Conservation (phyloP, 208 protist genomes). For the Leishmania aethiopica region DNA sequence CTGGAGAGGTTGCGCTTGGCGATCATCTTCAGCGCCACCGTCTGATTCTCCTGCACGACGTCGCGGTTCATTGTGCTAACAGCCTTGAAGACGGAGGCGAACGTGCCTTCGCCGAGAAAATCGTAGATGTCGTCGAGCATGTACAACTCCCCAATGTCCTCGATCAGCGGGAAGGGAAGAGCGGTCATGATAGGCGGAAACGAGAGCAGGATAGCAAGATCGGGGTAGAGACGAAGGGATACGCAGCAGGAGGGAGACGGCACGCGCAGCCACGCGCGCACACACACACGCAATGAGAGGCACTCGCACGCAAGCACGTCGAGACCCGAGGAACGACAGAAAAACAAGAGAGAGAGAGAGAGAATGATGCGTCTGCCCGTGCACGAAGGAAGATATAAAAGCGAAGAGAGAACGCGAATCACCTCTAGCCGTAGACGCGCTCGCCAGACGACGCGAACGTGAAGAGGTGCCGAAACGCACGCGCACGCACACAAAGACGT, state of each 20-base stretch:
- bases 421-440: neutral
- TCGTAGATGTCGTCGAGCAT: slow-evolving; percentile 82
- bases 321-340: no score
- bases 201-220: neutral
- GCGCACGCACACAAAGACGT: neutral
- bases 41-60: slow-evolving; percentile 38
- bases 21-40: slow-evolving; percentile 86
- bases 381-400: neutral
- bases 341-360: no score
- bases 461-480: neutral
- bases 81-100: slow-evolving; percentile 81
- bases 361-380: no score
- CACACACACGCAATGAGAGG: neutral
- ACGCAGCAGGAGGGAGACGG: neutral
- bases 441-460: neutral
- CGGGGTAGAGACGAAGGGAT: neutral
- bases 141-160: slow-evolving; percentile 67
- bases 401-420: neutral
- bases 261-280: neutral
- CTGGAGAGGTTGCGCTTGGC: slow-evolving; percentile 66
- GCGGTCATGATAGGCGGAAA: slow-evolving; percentile 6
- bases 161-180: slow-evolving; percentile 62
- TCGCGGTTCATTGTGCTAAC: slow-evolving; percentile 46
- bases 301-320: no score
- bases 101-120: slow-evolving; percentile 82